Conservation (phyloP, 495 filamentous ascomycete genomes). For the Bombardia bombarda region DNA sequence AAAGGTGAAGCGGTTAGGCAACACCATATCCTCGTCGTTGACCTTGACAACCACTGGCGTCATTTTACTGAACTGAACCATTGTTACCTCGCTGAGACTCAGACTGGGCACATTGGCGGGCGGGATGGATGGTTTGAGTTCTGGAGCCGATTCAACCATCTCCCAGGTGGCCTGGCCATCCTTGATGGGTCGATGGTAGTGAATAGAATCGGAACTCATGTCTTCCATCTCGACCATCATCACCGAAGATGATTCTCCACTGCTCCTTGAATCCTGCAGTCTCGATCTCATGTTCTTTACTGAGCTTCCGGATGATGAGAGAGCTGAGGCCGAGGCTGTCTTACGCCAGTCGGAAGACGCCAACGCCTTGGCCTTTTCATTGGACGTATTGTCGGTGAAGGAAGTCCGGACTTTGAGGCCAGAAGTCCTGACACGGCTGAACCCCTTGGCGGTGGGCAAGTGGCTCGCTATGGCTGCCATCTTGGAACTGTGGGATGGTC, state of each 20-base stretch:
- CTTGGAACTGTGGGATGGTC: too few species aligned
- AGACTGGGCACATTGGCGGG: background rate
- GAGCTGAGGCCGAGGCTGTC: conserved; percentile 5
- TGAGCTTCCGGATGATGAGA: conserved; percentile 1
- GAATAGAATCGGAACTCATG: background rate
- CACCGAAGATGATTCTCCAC: background rate
- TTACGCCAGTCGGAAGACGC: conserved; percentile 23
- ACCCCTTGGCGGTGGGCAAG: background rate
- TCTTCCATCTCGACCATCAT: conserved; percentile 7
- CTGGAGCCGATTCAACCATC: conserved; percentile 13
- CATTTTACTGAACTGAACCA: conserved; percentile 11
- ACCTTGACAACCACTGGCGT: conserved; percentile 14
- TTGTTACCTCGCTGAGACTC: conserved; percentile 2
- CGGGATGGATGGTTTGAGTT: background rate
- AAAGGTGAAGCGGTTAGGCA: conserved; percentile 19
- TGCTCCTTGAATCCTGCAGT: conserved; percentile 3
- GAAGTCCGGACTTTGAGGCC: conserved; percentile 11
- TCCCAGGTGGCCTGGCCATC: conserved; percentile 13
- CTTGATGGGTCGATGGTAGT: conserved; percentile 4
- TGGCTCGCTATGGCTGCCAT: conserved; percentile 11
- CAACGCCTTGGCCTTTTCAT: conserved; percentile 13
- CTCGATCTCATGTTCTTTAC: background rate
- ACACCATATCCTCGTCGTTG: conserved; percentile 13
- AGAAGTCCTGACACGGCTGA: conserved; percentile 4
- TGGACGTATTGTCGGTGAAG: conserved; percentile 3